Evolutionary conservation across 768 basidiomycete species (phyloP), one percentile per base, ranked within the genome.

Genomic region (Tylopilus rubrobrunneus): DNA sequence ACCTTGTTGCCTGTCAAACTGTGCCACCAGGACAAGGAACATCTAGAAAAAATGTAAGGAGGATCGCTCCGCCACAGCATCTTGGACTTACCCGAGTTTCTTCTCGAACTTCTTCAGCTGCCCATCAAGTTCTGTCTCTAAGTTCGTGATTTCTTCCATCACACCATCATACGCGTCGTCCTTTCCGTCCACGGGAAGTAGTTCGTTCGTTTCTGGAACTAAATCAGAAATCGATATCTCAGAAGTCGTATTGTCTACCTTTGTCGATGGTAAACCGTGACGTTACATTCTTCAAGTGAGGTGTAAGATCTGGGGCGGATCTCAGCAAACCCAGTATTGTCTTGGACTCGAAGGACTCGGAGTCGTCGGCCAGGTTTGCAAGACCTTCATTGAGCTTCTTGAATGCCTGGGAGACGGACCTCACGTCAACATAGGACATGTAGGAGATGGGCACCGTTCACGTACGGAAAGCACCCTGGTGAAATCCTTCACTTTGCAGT

Each of bases 401-500:
- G 70, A 97, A 97, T 5, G 88, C 77, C 88, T 94, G 19, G 31
- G 46, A n/a, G 17, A 51, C 14, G 27, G 27, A n/a, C 28, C 45
- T 33, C 45, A 27, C 17, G 49, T 67, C 33, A 58, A 51, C 19
- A 2, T 9, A 37, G 3, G 19, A 40, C 25, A 36, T 41, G 36
- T 17, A 39, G 37, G 7, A 1, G 41, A 28, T 10, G 21, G 14
- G 12, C 7, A n/a, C 0, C 12, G 40, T 47, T 47, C 46, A 67
- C 77, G 57, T 67, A 94, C 93, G 44, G 74, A 72, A 10, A 97
- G 77, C 23, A 96, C 88, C 66, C 86, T 90, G 58, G 87, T 67
- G 67, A 99, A 99, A 63, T 97, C 92, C 59, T 79, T 84, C 56
- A 94, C 82, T 67, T 83, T 87, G 72, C 91, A 91, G 53, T 85